phyloP scores from a whole-genome alignment of 2,329 filamentous ascomycete species.

The Hymenoscyphus albidus region DNA sequence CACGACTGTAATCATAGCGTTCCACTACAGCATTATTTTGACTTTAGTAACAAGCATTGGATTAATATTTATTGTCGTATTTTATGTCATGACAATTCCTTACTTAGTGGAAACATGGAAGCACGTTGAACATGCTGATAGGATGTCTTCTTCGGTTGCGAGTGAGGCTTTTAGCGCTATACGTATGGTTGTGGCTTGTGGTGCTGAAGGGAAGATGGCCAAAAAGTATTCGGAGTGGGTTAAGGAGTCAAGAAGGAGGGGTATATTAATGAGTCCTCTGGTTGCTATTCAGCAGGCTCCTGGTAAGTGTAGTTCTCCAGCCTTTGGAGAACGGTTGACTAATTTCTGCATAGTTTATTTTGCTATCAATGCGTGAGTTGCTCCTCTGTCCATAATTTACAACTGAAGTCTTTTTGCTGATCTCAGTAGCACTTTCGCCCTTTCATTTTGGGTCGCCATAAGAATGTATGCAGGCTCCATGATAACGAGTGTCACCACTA shows the following conservation, averaged over 20 bases:
- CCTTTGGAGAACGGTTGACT: background rate
- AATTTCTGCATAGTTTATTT: conserved; percentile 32
- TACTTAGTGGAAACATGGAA: conserved; percentile 50
- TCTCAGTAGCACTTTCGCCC: conserved; percentile 44
- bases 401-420: background rate
- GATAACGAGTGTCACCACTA: conserved; percentile 47
- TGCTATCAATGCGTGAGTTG: conserved; percentile 26
- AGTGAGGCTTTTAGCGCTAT: conserved; percentile 56
- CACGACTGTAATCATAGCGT: conserved; percentile 50
- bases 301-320: conserved; percentile 13
- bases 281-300: conserved; percentile 50
- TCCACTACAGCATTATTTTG: conserved; percentile 53
- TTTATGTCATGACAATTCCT: conserved; percentile 46
- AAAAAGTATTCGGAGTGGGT: conserved; percentile 51
- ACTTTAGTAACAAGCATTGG: conserved; percentile 55
- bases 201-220: conserved; percentile 51
- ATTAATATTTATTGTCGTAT: conserved; percentile 50
- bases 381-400: background rate
- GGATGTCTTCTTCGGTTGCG: conserved; percentile 52
- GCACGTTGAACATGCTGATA: conserved; percentile 45
- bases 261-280: conserved; percentile 43
- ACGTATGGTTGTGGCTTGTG: conserved; percentile 57
- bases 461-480: conserved; percentile 44
- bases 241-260: conserved; percentile 44
- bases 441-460: conserved; percentile 60